Conservation (phyloP, 2,329 filamentous ascomycete species). For the Epicoccum nigrum region DNA sequence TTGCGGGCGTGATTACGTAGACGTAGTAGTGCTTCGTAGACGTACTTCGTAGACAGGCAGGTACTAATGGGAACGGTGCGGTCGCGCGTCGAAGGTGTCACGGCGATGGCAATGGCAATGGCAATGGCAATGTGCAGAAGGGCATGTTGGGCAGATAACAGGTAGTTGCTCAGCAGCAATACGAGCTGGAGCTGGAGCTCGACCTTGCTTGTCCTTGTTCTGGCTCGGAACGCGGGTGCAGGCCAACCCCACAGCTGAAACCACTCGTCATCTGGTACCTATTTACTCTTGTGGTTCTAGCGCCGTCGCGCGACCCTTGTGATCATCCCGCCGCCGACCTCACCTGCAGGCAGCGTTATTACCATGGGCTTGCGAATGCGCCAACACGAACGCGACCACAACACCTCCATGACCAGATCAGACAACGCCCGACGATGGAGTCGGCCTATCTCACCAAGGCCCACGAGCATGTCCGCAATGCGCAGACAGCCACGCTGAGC, state of each 20-base stretch:
- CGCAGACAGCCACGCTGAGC: conserved; percentile 72
- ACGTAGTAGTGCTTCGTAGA: too few species aligned
- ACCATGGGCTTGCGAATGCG: not conserved
- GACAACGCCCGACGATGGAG: conserved; percentile 62
- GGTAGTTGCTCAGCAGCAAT: not conserved
- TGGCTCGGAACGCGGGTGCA: not conserved
- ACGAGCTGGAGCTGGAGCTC: not conserved
- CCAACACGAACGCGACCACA: not conserved
- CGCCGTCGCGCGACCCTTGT: conserved; percentile 1
- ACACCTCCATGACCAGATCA: conserved; percentile 11
- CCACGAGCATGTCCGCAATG: conserved; percentile 86
- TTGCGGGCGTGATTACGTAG: conserved; percentile 12
- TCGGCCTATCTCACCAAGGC: conserved; percentile 74
- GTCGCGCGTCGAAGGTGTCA: too few species aligned
- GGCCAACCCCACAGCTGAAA: conserved; percentile 3
- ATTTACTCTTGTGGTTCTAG: not conserved
- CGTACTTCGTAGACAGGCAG: too few species aligned
- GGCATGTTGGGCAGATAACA: not conserved
- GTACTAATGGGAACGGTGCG: too few species aligned
- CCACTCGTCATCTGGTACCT: conserved; percentile 17
- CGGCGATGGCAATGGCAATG: not conserved
- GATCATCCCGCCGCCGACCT: conserved; percentile 6
- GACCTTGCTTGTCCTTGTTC: not conserved
- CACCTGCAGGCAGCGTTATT: not conserved
- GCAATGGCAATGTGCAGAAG: not conserved